A percentile compares a stretch with the other conserved stretches of the same genome.
These are phyloP conservation scores for Microbotryomycetes sp. DNA, from an alignment of 1,284 basidiomycete species.

Conservation along the genomic window DNA sequence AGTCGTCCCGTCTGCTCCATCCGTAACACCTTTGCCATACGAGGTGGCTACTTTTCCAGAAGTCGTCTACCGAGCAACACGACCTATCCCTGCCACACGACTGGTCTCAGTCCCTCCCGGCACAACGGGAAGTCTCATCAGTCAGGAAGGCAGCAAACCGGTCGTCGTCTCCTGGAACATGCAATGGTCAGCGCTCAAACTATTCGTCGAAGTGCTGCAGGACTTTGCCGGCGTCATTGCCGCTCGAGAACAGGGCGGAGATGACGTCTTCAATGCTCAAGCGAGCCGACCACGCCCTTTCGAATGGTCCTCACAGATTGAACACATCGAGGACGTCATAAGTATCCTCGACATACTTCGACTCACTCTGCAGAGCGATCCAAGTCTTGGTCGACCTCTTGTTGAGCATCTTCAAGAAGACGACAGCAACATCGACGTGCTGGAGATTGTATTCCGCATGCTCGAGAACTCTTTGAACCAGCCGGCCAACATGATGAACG, in stretches of 20 bases:
- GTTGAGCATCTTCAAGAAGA: constrained; percentile 51
- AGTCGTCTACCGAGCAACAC: constrained; percentile 56
- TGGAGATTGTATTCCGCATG: constrained; percentile 71
- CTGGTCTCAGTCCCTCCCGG: constrained; percentile 59
- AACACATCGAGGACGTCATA: constrained; percentile 56
- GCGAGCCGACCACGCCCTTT: constrained; percentile 36
- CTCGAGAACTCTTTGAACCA: constrained; percentile 63
- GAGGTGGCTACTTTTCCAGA: constrained; percentile 57
- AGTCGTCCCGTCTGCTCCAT: constrained; percentile 52
- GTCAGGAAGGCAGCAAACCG: constrained; percentile 54
- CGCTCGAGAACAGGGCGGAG: background rate
- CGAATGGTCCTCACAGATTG: constrained; percentile 57
- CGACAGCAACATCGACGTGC: constrained; percentile 54
- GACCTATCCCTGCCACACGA: constrained; percentile 64
- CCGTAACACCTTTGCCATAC: constrained; percentile 54
- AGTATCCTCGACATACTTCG: constrained; percentile 70
- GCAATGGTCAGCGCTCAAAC: constrained; percentile 70
- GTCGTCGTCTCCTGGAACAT: constrained; percentile 74
- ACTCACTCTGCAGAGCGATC: constrained; percentile 62
- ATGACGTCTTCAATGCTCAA: constrained; percentile 42
- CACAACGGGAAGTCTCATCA: constrained; percentile 60
- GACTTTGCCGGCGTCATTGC: constrained; percentile 51
- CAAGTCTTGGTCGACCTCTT: constrained; percentile 55
- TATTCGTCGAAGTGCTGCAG: constrained; percentile 66
- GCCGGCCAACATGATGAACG: constrained; percentile 47